phyloP scores from a whole-genome alignment of 805 yeast species.

The Saturnispora bothae region DNA sequence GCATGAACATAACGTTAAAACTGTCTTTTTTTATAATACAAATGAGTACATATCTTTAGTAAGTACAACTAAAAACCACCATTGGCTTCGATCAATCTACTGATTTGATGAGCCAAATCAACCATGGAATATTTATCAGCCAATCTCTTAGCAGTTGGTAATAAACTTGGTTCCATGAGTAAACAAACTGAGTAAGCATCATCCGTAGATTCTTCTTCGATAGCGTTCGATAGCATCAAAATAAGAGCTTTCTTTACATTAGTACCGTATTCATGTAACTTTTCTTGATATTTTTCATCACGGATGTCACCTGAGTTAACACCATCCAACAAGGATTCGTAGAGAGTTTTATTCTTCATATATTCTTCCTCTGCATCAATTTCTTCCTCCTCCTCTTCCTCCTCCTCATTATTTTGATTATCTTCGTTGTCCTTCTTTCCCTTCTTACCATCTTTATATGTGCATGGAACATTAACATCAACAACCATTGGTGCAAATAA shows the following conservation, averaged over 20 bases:
- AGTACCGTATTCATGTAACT: constrained; percentile 41
- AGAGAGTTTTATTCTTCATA: constrained; percentile 48
- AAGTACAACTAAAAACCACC: constrained; percentile 11
- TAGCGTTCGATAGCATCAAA: constrained; percentile 6
- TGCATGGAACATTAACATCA: constrained; percentile 57
- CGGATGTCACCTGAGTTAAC: constrained; percentile 30
- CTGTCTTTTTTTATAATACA: not conserved
- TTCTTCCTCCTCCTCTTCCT: constrained; percentile 40
- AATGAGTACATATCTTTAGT: constrained; percentile 4
- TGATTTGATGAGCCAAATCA: constrained; percentile 42
- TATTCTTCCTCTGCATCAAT: constrained; percentile 45
- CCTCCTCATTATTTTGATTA: constrained; percentile 21
- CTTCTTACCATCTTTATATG: constrained; percentile 18
- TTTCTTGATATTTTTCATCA: constrained; percentile 32
- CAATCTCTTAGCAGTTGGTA: constrained; percentile 74
- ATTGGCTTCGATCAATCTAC: constrained; percentile 39
- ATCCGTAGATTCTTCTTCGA: constrained; percentile 28
- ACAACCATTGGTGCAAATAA: constrained; percentile 76
- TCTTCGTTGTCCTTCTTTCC: constrained; percentile 3
- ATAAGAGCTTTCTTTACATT: constrained; percentile 6
- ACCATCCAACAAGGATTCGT: constrained; percentile 53
- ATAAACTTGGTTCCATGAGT: constrained; percentile 23
- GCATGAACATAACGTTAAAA: no score
- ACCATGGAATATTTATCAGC: constrained; percentile 61
- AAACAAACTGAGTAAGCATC: constrained; percentile 62